Conservation (phyloP, 371 early-diverging fungal genomes). For the Mucor piriformis region DNA sequence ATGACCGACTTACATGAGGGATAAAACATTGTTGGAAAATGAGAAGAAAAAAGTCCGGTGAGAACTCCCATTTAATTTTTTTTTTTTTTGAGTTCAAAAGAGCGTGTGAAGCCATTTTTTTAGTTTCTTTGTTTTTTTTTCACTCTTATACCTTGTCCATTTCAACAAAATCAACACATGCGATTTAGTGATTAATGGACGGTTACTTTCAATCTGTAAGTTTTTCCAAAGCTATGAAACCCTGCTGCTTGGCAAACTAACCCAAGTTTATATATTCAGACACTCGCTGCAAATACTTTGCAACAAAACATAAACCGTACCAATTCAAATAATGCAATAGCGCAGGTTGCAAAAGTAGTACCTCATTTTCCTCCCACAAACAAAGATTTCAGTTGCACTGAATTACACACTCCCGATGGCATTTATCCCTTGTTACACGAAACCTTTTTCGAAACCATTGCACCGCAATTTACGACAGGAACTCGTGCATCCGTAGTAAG, state of each 20-base stretch:
- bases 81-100: background rate
- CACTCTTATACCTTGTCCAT: background rate
- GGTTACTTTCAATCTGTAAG: constrained; percentile 37
- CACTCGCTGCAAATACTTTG: constrained; percentile 21
- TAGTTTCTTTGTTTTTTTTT: constrained; percentile 2
- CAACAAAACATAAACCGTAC: constrained; percentile 17
- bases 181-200: constrained; percentile 23
- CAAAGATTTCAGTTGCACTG: constrained; percentile 45
- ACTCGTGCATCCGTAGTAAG: constrained; percentile 43
- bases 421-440: constrained; percentile 55
- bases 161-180: background rate
- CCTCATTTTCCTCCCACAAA: constrained; percentile 47
- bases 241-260: background rate
- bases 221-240: background rate
- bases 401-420: constrained; percentile 62
- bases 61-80: background rate
- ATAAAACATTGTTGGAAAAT: background rate
- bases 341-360: constrained; percentile 3
- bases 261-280: constrained; percentile 3
- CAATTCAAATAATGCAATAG: constrained; percentile 4
- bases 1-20: background rate
- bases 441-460: constrained; percentile 49
- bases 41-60: background rate
- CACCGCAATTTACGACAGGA: constrained; percentile 54
- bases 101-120: constrained; percentile 23